Evolutionary conservation across 306 rosid genomes (phyloP), one percentile per base, ranked within the genome.

Genomic region (Arachis hypogaea): DNA sequence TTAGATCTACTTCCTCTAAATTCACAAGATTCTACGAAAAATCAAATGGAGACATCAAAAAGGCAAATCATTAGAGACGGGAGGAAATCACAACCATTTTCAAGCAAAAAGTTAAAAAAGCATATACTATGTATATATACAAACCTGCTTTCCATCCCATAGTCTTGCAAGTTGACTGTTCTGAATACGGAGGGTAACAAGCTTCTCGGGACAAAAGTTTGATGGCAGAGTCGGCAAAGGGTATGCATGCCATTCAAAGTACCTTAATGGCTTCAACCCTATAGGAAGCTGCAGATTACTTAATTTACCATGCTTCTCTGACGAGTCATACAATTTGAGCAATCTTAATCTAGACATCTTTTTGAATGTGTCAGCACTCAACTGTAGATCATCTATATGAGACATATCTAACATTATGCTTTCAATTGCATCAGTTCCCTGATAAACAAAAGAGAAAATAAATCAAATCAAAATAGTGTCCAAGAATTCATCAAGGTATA

Each of bases 121-220:
- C 46, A 4, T 43, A 1, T 18, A 18, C 18, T 18, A 43, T 43
- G 7, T 5, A 43, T 5, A 43, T 43, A 7, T 4, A 43, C 46
- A 43, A 43, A 80, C 80, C 76, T 51, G 71, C 3, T 0, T 6
- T 12, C 76, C 72, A 0, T 52, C 30, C 79, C 80, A 62, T 6
- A 80, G 68, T 5, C 42, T 6, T 61, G 16, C 6, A 14, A 80
- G 6, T 6, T 54, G 5, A 38, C 58, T 68, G 0, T 46, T 2
- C 1, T 28, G 72, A 54, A 82, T 5, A 5, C 0, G 22, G 55
- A 82, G 7, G 45, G 66, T 52, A 57, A 36, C 70, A 49, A 68
- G 69, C 0, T 11, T 2, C 14, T 36, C 22, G 0, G 63, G n/a
- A 55, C 42, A 18, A 57, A 74, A 62, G 0, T 11, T 30, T 14